Evolutionary conservation across 441 rosid genomes (phyloP), one percentile per base, ranked within the genome.

Genomic region (Adansonia madagascariensis): DNA sequence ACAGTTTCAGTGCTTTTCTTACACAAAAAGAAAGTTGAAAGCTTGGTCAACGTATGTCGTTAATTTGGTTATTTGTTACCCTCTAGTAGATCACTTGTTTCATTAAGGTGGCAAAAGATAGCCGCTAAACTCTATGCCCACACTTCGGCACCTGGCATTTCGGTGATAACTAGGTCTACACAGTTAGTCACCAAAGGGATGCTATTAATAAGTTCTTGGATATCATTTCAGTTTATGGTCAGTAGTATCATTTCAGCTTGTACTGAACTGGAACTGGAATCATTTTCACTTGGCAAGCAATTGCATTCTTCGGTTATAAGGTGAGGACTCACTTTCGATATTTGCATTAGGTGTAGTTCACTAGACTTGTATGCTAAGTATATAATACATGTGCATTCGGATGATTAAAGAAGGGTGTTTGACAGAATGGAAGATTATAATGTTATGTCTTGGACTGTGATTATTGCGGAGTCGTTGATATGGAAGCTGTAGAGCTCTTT

Each of bases 371-470:
- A 91, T 77, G 90, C 86, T 6, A 90, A 91, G 78, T 89, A 91
- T 41, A 69, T 79, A 2, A 79, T 15, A 22, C 80, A 76, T 50
- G 88, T 22, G 84, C 39, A 31, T 1, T 27, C 85, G 41, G 84
- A 77, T 74, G 82, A 86, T 64, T 85, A 87, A n/a, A 87, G 90
- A 80, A 87, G 79, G 77, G 87, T 91, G 35, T 88, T 91, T 81
- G 89, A 86, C 80, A 69, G 86, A 78, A 85, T 90, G 88, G 77
- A 62, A 22, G 84, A 78, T 53, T 78, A 79, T 67, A 89, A 84
- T 80, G 89, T 90, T 69, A 92, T 87, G 91, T 86, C 92, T 27
- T 92, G 91, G 92, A 89, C 93, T 14, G 86, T 90, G 14, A 81
- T 90, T 69, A 66, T 81, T 87, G 3, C 39, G 87, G 61, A 75